Evolutionary conservation across 495 filamentous ascomycete species (phyloP).

Genomic region (Xylaria curta): DNA sequence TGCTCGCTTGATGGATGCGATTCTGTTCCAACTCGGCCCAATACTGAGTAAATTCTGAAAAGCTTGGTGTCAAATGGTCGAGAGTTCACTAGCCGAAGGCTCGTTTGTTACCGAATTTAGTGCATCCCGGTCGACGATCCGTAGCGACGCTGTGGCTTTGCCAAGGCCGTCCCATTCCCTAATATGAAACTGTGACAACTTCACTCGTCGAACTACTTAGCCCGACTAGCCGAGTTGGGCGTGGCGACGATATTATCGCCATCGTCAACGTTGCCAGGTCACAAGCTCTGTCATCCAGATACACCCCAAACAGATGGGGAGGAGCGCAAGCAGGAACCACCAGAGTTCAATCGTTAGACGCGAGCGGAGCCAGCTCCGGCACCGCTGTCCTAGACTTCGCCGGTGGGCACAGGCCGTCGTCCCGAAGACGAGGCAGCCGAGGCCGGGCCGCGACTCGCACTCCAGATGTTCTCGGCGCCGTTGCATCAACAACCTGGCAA

Average conservation of each 20-base stretch:
- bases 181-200: slow-evolving; percentile 4
- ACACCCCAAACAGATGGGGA: slow-evolving; percentile 39
- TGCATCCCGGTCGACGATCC: background rate
- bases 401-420: slow-evolving; percentile 50
- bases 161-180: background rate
- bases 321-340: slow-evolving; percentile 42
- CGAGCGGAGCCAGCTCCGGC: slow-evolving; percentile 46
- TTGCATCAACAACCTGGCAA: slow-evolving; percentile 56
- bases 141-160: slow-evolving; percentile 4
- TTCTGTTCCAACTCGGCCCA: background rate
- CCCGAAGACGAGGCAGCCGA: slow-evolving; percentile 60
- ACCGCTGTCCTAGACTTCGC: slow-evolving; percentile 38
- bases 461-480: slow-evolving; percentile 59
- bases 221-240: background rate
- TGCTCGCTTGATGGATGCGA: background rate
- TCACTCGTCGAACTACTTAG: background rate
- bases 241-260: background rate
- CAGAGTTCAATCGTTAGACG: slow-evolving; percentile 42
- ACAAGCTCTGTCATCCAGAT: slow-evolving; percentile 36
- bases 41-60: background rate
- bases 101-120: background rate
- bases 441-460: slow-evolving; percentile 57
- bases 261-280: background rate
- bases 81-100: background rate
- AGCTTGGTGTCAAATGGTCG: background rate